Evolutionary conservation across 2,329 filamentous ascomycete species (phyloP), one percentile per base, ranked within the genome.

Genomic region (Akanthomyces muscarius): DNA sequence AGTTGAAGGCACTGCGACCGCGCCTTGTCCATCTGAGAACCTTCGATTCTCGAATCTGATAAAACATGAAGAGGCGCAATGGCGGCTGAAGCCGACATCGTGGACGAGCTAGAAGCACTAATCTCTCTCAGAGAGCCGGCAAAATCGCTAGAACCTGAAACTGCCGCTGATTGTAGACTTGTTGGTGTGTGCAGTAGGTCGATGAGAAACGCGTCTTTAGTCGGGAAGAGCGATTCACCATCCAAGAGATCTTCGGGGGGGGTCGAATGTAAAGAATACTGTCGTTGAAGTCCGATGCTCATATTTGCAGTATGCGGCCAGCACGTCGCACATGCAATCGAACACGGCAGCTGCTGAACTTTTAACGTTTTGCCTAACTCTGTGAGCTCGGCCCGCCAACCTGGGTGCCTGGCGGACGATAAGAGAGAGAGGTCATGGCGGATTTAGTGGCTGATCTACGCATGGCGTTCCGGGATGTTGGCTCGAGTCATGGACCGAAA

Each of bases 71-170:
- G 36, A 13, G n/a, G 52, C 36, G 6, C 21, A 5, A 14, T 23
- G 21, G 36, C 11, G 16, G 52, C 18, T 3, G 52, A 18, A 25
- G 4, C 13, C 36, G 52, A 33, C 36, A 33, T 13, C 36, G 36
- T 41, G n/a, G 52, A 25, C 52, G n/a, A 42, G 52, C n/a, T 16
- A 42, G 36, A 6, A 28, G 25, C 52, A 42, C n/a, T 13, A 10
- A 55, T 14, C 52, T 55, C 52, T 25, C 36, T 33, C 5, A 55
- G 14, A 55, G 52, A 55, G 36, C 52, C 52, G 23, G 52, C 52
- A 55, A 55, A 55, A 11, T 53, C 51, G 30, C 30, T 10, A 21
- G 52, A 30, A 2, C 18, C 48, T 23, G 48, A 33, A 23, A 51
- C 4, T n/a, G 21, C 36, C 4, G 52, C 13, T 18, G 52, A 55